These are phyloP conservation scores for Syzygium oleosum DNA, from an alignment of 345 rosid species.

Conservation along the genomic window DNA sequence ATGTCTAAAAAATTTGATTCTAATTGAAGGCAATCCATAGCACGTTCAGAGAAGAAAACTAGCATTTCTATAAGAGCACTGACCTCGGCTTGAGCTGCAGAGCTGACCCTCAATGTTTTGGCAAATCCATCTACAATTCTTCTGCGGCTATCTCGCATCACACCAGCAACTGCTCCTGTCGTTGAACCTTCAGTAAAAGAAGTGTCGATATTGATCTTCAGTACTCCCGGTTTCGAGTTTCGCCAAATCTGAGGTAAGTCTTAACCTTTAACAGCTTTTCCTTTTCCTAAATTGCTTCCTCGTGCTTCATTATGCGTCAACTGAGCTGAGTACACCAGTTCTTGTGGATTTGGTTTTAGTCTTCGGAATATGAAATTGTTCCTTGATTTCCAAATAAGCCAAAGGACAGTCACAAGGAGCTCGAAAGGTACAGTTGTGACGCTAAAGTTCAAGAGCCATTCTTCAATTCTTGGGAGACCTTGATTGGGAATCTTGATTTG, in stretches of 20 bases:
- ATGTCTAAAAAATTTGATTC: not conserved
- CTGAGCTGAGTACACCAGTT: not conserved
- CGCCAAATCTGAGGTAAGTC: not conserved
- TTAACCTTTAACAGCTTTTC: not conserved
- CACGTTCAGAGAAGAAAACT: not conserved
- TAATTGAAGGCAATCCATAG: not conserved
- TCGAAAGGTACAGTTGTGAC: not conserved
- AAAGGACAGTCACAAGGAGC: not conserved
- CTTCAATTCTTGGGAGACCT: not conserved
- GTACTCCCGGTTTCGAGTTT: not conserved
- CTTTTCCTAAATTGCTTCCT: not conserved
- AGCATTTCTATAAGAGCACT: not conserved
- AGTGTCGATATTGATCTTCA: not conserved
- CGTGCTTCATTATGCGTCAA: not conserved
- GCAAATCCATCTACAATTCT: not conserved
- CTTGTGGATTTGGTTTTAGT: not conserved
- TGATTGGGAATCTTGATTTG: not conserved
- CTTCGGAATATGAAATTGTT: not conserved
- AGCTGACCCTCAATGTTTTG: not conserved
- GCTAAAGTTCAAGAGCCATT: not conserved
- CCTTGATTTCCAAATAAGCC: not conserved
- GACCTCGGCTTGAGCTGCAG: no score
- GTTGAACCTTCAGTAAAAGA: not conserved
- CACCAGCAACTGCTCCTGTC: not conserved
- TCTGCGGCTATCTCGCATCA: not conserved